Evolutionary conservation across 2,329 filamentous ascomycete genomes (phyloP), one percentile per base, ranked within the genome.

Genomic region (Pseudogymnoascus sp.): DNA sequence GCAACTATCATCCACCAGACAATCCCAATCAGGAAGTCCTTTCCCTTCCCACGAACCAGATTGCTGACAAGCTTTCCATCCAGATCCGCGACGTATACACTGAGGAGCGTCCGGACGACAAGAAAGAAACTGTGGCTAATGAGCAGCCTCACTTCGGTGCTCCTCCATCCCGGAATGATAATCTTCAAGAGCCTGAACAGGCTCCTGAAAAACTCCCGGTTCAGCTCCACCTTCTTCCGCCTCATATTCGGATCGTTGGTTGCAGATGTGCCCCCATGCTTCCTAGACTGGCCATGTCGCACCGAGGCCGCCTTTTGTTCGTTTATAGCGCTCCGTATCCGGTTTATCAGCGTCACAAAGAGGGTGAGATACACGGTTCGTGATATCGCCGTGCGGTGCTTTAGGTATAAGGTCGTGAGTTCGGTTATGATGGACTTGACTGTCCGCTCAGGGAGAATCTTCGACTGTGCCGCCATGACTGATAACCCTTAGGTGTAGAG

Each of bases 1-100:
- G 94, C 93, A 66, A 99, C 94, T 61, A 93, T 74, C 94, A 99
- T 99, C 94, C 94, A 99, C 92, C 93, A 97, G 5, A 95, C 84
- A 68, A 99, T 86, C 0, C 91, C 86, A 67, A 87, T 86, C 68
- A 97, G 72, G 67, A 99, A 99, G 66, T 96, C 92, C 74, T 86
- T 90, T 14, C 93, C 94, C 67, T 88, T 94, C 1, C 94, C 94
- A 74, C 92, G 87, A 50, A 99, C 92, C 61, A 99, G 78, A 65
- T 86, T 92, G 76, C 94, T 96, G 63, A 99, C 94, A 63, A 99
- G 84, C 63, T 87, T 86, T 50, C 94, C 94, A 75, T 99, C 94
- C 79, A 99, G 86, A 74, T 96, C 92, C 1, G 94, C 94, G 20
- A 99, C 94, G 74, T 96, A 96, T 69, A 99, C 74, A 75, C 92